phyloP scores from a whole-genome alignment of 164 flowering plant species.

The Aristolochia contorta region DNA sequence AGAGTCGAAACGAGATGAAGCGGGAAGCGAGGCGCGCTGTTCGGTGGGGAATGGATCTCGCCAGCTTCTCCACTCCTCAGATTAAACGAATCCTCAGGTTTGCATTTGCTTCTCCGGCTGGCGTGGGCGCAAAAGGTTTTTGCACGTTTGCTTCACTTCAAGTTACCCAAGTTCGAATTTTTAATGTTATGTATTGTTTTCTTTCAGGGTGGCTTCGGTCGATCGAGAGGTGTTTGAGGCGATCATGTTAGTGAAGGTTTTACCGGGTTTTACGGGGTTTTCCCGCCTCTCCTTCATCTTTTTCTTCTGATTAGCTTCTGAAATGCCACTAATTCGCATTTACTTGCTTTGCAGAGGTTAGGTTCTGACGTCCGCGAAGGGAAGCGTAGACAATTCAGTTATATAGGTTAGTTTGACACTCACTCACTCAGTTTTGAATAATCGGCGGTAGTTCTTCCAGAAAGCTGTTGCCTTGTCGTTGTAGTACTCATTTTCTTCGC shows the following conservation, averaged over 20 bases:
- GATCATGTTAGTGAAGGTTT: constrained; percentile 71
- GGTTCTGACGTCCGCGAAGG: too few species aligned
- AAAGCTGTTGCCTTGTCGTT: too few species aligned
- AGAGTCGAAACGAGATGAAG: constrained; percentile 77
- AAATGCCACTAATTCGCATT: neutral
- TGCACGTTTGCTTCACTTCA: neutral
- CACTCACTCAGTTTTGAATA: too few species aligned
- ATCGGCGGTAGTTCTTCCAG: too few species aligned
- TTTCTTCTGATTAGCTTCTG: neutral
- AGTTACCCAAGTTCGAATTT: neutral
- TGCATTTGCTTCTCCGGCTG: too few species aligned
- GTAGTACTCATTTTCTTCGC: too few species aligned
- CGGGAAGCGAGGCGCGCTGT: constrained; percentile 78
- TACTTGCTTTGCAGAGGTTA: neutral
- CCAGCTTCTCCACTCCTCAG: constrained; percentile 56
- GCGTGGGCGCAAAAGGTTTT: neutral
- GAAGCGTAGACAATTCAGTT: too few species aligned
- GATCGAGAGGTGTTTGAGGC: constrained; percentile 71
- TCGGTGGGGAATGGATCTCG: constrained; percentile 83
- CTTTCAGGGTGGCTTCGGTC: constrained; percentile 46
- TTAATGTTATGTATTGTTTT: neutral
- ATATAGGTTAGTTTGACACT: too few species aligned
- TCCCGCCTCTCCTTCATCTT: neutral
- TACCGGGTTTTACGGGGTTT: neutral
- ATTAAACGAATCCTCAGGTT: constrained; percentile 74